These are phyloP conservation scores for Moelleriella libera DNA, from an alignment of 2,329 filamentous ascomycete genomes.

Conservation along the genomic window DNA sequence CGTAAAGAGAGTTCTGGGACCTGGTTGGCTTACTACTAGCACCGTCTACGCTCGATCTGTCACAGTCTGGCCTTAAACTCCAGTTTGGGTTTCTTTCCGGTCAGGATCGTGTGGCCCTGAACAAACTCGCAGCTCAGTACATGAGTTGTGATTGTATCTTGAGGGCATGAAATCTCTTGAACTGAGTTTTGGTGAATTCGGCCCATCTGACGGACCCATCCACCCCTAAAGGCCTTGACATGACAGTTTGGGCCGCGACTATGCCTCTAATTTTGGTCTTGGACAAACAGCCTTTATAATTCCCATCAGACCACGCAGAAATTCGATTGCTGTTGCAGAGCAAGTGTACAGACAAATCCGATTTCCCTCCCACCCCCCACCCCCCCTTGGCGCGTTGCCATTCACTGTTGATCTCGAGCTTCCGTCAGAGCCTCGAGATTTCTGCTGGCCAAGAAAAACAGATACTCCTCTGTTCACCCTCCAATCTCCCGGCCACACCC, in stretches of 20 bases:
- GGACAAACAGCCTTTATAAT: not conserved
- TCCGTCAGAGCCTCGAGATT: not conserved
- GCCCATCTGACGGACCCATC: slow-evolving; percentile 4
- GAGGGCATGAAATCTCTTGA: not conserved
- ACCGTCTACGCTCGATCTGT: slow-evolving; percentile 7
- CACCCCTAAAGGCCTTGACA: not conserved
- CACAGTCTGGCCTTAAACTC: slow-evolving; percentile 3
- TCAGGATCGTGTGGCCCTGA: not conserved
- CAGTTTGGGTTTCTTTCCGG: not conserved
- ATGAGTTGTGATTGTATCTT: not conserved
- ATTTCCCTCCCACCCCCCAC: not conserved
- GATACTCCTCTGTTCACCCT: not conserved
- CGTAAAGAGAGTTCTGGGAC: slow-evolving; percentile 22
- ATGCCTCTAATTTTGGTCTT: not conserved
- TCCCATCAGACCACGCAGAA: not conserved
- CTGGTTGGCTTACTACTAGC: slow-evolving; percentile 10
- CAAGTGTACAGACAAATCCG: not conserved
- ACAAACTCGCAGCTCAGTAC: not conserved
- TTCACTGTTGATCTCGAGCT: not conserved
- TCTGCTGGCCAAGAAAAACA: not conserved
- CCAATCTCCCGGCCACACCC: not conserved
- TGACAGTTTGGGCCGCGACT: slow-evolving; percentile 1
- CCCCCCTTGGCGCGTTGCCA: not conserved
- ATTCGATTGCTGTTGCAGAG: not conserved
- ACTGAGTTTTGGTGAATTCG: not conserved